phyloP scores from a whole-genome alignment of 108 stramenopile genomes.

The Nitzschia sp. region DNA sequence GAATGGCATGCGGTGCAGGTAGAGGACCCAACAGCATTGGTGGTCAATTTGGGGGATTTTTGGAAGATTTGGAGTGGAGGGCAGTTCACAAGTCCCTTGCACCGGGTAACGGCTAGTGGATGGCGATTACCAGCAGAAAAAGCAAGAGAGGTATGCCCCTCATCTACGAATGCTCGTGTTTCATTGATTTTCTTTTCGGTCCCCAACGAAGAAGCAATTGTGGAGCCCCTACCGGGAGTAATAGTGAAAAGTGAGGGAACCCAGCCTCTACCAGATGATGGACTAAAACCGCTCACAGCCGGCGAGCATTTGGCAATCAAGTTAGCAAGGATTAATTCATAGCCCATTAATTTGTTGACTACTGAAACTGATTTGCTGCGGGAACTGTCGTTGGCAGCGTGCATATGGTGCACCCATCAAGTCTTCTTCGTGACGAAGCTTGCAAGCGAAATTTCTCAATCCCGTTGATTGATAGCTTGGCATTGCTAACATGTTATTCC shows the following conservation, averaged over 20 bases:
- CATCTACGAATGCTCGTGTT: not conserved
- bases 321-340: not conserved
- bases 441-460: too few species aligned
- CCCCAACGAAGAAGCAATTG: not conserved
- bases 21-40: not conserved
- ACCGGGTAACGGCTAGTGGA: not conserved
- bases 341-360: too few species aligned
- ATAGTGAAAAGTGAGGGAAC: not conserved
- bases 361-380: too few species aligned
- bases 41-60: conserved; percentile 4
- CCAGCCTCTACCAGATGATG: not conserved
- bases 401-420: too few species aligned
- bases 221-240: not conserved
- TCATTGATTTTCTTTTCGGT: not conserved
- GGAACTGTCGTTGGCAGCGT: too few species aligned
- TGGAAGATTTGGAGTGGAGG: conserved; percentile 5
- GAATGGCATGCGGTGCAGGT: not conserved
- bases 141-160: not conserved
- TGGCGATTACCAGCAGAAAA: not conserved
- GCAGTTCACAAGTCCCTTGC: not conserved
- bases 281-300: not conserved
- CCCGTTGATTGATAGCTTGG: too few species aligned
- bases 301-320: conserved; percentile 1
- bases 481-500: too few species aligned
- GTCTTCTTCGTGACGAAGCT: too few species aligned